Base-by-base conservation (phyloP, 2,329 filamentous ascomycete genomes). In the Fusarium aywerte region DNA sequence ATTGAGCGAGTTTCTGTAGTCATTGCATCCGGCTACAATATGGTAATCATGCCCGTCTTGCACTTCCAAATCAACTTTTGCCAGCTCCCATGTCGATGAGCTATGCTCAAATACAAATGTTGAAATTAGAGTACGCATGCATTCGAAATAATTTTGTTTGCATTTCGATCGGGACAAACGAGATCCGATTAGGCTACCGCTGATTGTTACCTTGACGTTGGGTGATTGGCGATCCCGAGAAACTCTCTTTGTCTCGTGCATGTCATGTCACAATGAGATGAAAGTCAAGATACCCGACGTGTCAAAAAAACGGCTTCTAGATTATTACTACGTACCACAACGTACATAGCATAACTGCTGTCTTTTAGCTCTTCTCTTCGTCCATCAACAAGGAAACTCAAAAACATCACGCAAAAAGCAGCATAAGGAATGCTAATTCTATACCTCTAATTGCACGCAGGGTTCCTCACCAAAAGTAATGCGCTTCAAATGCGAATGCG, bases 181-280 rank as follows among this genome's bases (percentile, higher is more conserved):
- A 66, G 65, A 66, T 72, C 67, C 58, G 65, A 71, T 59, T 56
- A 48, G 38, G 54, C 47, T 57, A 47, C 48, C n/a, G n/a, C 18
- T 20, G 9, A 25, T 44, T 52, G 31, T 36, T 45, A 56, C 42
- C 58, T 48, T 56, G 48, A 35, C 35, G 5, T 25, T 32, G n/a
- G 32, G 11, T 29, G 38, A 44, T 23, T 48, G 45, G 6, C 31
- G 21, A 49, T 49, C 45, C 25, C 50, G 36, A 62, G 57, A 53
- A 27, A 27, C 27, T 27, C 47, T 50, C 42, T 68, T 18, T 44
- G 43, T 48, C 12, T 13, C 10, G 13, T 25, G 21, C 31, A 36
- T 48, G 20, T 13, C 23, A 27, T 58, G 38, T 39, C 18, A 50
- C 42, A 12, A 20, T 49, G 27, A 21, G 32, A 47, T 47, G n/a